Evolutionary conservation across 2,329 filamentous ascomycete species (phyloP).

Genomic region (Pseudogymnoascus verrucosus): DNA sequence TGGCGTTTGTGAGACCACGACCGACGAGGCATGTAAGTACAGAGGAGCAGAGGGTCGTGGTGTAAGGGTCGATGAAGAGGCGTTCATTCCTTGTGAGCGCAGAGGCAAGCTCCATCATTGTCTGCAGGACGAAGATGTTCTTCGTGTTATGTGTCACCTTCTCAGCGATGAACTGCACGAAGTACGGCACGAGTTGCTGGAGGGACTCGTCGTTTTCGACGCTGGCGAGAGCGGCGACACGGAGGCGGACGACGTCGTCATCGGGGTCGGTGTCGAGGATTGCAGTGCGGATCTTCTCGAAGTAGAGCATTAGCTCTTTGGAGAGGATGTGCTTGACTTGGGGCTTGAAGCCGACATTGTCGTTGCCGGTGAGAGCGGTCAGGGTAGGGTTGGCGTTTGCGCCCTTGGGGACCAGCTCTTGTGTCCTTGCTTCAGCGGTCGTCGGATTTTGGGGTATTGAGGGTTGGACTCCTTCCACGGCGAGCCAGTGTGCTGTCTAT

Average conservation of each 20-base stretch:
- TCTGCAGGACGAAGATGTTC: conserved; percentile 77
- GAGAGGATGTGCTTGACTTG: conserved; percentile 93
- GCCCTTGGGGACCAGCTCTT: conserved; percentile 84
- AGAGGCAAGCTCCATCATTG: conserved; percentile 85
- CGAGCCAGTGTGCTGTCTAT: conserved; percentile 79
- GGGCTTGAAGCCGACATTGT: conserved; percentile 77
- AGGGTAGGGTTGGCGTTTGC: conserved; percentile 79
- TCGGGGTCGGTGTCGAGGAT: conserved; percentile 83
- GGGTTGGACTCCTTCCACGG: conserved; percentile 93
- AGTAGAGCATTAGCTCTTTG: conserved; percentile 93
- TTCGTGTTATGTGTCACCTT: conserved; percentile 92
- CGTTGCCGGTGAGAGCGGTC: conserved; percentile 73
- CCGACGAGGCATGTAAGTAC: conserved; percentile 87
- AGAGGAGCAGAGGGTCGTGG: conserved; percentile 65
- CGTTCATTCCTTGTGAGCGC: conserved; percentile 77
- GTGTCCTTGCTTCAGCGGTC: conserved; percentile 69
- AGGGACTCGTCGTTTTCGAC: conserved; percentile 84
- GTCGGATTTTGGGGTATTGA: conserved; percentile 95
- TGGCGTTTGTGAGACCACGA: conserved; percentile 53
- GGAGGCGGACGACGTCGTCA: conserved; percentile 62
- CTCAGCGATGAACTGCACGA: conserved; percentile 90
- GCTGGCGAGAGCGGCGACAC: conserved; percentile 76
- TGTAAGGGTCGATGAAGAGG: conserved; percentile 61
- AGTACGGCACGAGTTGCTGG: conserved; percentile 93
- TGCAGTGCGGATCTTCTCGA: conserved; percentile 86